A percentile compares a stretch with the other conserved stretches of the same genome.
Evolutionary conservation across 345 rosid genomes (phyloP).

Genomic region (rapeseed (Brassica napus)): DNA sequence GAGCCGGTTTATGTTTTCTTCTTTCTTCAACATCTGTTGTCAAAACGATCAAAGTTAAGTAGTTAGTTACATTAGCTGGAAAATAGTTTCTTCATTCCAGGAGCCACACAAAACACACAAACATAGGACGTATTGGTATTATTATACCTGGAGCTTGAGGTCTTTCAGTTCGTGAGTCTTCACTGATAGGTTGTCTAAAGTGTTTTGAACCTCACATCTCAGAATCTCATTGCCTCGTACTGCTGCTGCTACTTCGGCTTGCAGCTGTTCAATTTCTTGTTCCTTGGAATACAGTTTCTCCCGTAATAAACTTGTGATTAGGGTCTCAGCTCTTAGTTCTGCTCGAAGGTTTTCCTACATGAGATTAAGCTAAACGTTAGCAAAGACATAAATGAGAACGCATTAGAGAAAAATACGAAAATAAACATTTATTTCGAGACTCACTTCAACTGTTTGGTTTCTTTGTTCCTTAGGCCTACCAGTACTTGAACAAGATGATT

Average conservation of each 20-base stretch:
- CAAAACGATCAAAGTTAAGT: background rate
- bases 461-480: constrained; percentile 40
- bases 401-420: background rate
- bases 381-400: background rate
- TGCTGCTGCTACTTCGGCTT: constrained; percentile 81
- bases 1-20: constrained; percentile 55
- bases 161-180: constrained; percentile 69
- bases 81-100: no score
- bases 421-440: constrained; percentile 11
- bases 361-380: constrained; percentile 31
- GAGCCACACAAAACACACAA: background rate
- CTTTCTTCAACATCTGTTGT: constrained; percentile 75
- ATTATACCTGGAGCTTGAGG: constrained; percentile 75
- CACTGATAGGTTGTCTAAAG: constrained; percentile 69
- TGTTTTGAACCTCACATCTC: constrained; percentile 64
- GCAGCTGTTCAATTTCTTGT: constrained; percentile 78
- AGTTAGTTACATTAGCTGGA: no score
- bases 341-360: constrained; percentile 56
- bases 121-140: background rate
- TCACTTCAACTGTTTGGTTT: constrained; percentile 63
- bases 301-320: constrained; percentile 67
- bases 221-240: constrained; percentile 83
- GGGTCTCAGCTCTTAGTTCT: constrained; percentile 72
- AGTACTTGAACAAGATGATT: constrained; percentile 29
- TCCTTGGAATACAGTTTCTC: constrained; percentile 90